phyloP scores from a whole-genome alignment of 495 filamentous ascomycete species.

The Glutinoglossum americanum region DNA sequence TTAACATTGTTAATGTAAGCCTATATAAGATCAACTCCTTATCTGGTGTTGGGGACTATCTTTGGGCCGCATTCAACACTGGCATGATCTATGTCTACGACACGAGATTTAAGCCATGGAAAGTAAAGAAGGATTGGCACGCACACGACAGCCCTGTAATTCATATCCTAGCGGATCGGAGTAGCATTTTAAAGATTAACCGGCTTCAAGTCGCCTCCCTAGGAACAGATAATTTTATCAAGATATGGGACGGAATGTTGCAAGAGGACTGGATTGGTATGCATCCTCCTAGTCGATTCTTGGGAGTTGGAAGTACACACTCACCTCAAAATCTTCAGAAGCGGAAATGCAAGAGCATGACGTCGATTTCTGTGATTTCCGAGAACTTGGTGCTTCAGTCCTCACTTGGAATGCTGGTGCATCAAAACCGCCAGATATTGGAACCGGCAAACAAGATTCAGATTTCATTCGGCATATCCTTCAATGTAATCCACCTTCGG shows the following conservation, averaged over 20 bases:
- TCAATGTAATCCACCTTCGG: slow-evolving; percentile 48
- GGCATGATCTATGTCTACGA: slow-evolving; percentile 95
- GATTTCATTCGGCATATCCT: slow-evolving; percentile 60
- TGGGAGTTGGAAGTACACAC: not conserved
- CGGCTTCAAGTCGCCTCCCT: slow-evolving; percentile 72
- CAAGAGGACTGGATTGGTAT: slow-evolving; percentile 79
- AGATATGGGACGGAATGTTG: slow-evolving; percentile 82
- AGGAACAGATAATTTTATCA: slow-evolving; percentile 66
- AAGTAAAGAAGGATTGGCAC: slow-evolving; percentile 79
- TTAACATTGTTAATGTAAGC: slow-evolving; percentile 63
- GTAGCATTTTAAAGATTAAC: slow-evolving; percentile 72
- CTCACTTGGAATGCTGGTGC: slow-evolving; percentile 96
- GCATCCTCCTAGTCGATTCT: slow-evolving; percentile 7
- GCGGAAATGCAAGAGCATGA: slow-evolving; percentile 67
- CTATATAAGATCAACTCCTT: slow-evolving; percentile 90
- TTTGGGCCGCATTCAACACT: slow-evolving; percentile 90
- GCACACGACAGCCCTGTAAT: slow-evolving; percentile 69
- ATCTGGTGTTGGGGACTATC: slow-evolving; percentile 55
- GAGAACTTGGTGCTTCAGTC: slow-evolving; percentile 53
- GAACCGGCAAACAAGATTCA: slow-evolving; percentile 40
- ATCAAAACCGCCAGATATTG: slow-evolving; percentile 57
- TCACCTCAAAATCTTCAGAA: slow-evolving; percentile 25
- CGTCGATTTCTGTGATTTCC: slow-evolving; percentile 60
- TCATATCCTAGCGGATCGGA: slow-evolving; percentile 52
- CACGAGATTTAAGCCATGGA: slow-evolving; percentile 60